These are phyloP conservation scores for Rhodotorula taiwanensis DNA, from an alignment of 768 basidiomycete genomes.

Conservation along the genomic window DNA sequence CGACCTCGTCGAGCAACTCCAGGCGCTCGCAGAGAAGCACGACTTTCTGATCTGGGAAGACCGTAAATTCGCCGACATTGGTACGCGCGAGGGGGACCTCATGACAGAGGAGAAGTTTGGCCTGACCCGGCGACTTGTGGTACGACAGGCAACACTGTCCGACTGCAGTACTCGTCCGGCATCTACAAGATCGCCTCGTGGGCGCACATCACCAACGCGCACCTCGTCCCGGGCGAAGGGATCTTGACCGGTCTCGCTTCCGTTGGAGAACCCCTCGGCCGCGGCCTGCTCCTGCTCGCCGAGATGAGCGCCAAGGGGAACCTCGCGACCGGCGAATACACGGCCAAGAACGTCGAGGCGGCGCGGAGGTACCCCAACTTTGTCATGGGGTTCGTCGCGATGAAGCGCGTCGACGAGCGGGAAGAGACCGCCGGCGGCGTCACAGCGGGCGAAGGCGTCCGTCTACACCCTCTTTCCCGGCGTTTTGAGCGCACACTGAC, in stretches of 20 bases:
- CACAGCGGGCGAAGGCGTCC: constrained; percentile 31
- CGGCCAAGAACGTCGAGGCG: constrained; percentile 75
- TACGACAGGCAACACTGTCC: constrained; percentile 81
- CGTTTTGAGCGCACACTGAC: not conserved
- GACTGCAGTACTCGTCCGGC: constrained; percentile 86
- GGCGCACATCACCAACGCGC: constrained; percentile 96
- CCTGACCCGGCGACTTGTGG: constrained; percentile 5
- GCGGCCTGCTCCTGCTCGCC: constrained; percentile 83
- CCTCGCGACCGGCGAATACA: constrained; percentile 76
- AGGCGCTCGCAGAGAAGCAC: constrained; percentile 64
- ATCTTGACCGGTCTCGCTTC: constrained; percentile 82
- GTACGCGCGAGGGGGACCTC: constrained; percentile 49
- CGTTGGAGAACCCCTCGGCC: constrained; percentile 72
- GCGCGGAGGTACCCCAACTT: constrained; percentile 69
- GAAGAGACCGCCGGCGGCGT: constrained; percentile 47
- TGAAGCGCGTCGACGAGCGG: constrained; percentile 65
- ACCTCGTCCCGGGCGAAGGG: constrained; percentile 90
- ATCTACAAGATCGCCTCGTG: constrained; percentile 88
- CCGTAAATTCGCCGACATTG: constrained; percentile 97
- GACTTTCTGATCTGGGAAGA: constrained; percentile 98
- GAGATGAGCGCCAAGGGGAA: constrained; percentile 93
- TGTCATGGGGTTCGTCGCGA: constrained; percentile 94
- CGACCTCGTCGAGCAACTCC: constrained; percentile 61
- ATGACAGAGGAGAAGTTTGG: not conserved
- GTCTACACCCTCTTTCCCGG: constrained; percentile 24